Conservation (phyloP, 2,329 filamentous ascomycete species). For the Cryphonectria nitschkei region DNA sequence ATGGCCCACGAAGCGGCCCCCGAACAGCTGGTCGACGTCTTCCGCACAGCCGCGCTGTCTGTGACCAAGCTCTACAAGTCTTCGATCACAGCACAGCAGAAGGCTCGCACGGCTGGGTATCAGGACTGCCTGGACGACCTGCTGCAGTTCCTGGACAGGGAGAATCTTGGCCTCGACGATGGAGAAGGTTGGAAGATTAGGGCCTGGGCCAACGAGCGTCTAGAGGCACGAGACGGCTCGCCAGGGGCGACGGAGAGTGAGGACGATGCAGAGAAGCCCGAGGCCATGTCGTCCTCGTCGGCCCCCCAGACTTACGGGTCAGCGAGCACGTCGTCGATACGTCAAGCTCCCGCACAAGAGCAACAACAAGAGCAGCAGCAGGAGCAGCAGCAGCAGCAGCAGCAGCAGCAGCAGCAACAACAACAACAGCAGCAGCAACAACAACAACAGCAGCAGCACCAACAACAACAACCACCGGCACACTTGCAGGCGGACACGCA, state of each 20-base stretch:
- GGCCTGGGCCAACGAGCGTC: constrained; percentile 69
- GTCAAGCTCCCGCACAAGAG: neutral
- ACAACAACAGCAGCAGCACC: constrained; percentile 7
- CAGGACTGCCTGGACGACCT: constrained; percentile 93
- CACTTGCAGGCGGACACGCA: constrained; percentile 39
- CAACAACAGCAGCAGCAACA: constrained; percentile 16
- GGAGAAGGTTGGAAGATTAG: constrained; percentile 72
- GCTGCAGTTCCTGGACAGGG: constrained; percentile 80
- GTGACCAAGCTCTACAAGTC: constrained; percentile 97
- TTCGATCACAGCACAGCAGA: constrained; percentile 76
- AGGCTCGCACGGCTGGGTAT: constrained; percentile 80
- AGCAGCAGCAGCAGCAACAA: constrained; percentile 1
- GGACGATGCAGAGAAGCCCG: constrained; percentile 68
- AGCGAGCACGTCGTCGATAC: constrained; percentile 45
- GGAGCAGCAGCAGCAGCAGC: constrained; percentile 15
- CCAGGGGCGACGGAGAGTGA: constrained; percentile 47
- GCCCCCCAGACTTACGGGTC: constrained; percentile 57
- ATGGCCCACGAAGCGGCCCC: constrained; percentile 48
- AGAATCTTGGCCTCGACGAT: constrained; percentile 76
- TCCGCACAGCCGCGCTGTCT: constrained; percentile 88
- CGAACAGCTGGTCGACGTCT: constrained; percentile 79
- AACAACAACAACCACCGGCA: constrained; percentile 28
- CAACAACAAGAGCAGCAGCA: neutral
- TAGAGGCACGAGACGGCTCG: constrained; percentile 63
- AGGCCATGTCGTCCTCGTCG: constrained; percentile 54